Evolutionary conservation across 1,284 basidiomycete species (phyloP).

Genomic region (Waitea zeae): DNA sequence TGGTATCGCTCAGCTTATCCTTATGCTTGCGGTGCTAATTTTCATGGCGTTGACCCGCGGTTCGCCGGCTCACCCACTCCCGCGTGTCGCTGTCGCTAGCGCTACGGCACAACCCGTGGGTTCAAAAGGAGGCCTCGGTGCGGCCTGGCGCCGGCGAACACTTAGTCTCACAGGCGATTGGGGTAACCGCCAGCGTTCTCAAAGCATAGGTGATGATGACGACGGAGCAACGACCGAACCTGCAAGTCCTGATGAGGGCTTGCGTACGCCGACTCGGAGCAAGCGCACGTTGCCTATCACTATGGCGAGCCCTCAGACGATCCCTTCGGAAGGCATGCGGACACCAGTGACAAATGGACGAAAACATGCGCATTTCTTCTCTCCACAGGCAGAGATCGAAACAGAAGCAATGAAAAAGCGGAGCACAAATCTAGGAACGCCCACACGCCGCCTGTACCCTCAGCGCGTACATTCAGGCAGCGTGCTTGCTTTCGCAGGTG

Average conservation of each 20-base stretch:
- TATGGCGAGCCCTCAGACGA: no score
- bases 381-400: neutral
- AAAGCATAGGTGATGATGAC: constrained; percentile 13
- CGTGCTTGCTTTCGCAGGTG: constrained; percentile 11
- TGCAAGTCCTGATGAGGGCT: neutral
- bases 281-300: no score
- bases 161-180: constrained; percentile 38
- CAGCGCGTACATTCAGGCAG: constrained; percentile 21
- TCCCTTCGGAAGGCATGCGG: no score
- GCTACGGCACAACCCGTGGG: constrained; percentile 7
- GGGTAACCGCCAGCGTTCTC: constrained; percentile 23
- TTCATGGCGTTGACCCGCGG: constrained; percentile 78
- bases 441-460: no score
- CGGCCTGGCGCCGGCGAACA: constrained; percentile 37
- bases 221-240: neutral
- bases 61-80: constrained; percentile 34
- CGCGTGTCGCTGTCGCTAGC: no score
- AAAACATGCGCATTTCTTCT: constrained; percentile 5
- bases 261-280: no score
- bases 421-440: constrained; percentile 22
- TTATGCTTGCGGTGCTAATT: constrained; percentile 62
- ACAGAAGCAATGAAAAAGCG: constrained; percentile 4
- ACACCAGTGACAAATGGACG: constrained; percentile 10
- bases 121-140: constrained; percentile 12
- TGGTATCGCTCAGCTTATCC: constrained; percentile 66